These are phyloP conservation scores for Amylocarpus encephaloides DNA, from an alignment of 2,329 filamentous ascomycete genomes.

Conservation along the genomic window DNA sequence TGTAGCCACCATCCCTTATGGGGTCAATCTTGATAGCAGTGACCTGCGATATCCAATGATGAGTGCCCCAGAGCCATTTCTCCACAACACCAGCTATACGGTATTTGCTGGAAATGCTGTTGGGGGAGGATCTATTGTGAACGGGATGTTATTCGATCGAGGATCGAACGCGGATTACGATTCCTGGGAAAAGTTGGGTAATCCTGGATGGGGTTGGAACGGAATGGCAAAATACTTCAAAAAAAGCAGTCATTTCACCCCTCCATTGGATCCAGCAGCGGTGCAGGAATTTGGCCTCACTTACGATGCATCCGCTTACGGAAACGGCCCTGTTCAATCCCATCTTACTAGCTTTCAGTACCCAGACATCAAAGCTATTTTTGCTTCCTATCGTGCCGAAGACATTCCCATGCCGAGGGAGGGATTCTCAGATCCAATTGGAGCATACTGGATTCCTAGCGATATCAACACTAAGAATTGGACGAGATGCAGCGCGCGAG, in stretches of 20 bases:
- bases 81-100: background rate
- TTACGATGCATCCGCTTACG: constrained; percentile 6
- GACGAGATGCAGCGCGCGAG: constrained; percentile 3
- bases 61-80: constrained; percentile 1
- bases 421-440: constrained; percentile 5
- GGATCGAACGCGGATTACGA: constrained; percentile 27
- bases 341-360: constrained; percentile 4
- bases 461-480: constrained; percentile 8
- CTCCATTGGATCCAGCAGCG: constrained; percentile 2
- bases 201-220: constrained; percentile 36
- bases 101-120: constrained; percentile 17
- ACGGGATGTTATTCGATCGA: constrained; percentile 16
- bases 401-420: constrained; percentile 5
- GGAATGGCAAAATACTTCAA: constrained; percentile 35
- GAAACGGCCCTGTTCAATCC: constrained; percentile 5
- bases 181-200: constrained; percentile 36
- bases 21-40: background rate
- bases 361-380: constrained; percentile 4
- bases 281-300: constrained; percentile 3
- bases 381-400: constrained; percentile 1
- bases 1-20: constrained; percentile 5
- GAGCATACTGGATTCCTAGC: constrained; percentile 4
- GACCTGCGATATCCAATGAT: constrained; percentile 3
- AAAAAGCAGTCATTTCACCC: constrained; percentile 23
- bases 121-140: constrained; percentile 32